Evolutionary conservation across 2,329 filamentous ascomycete genomes (phyloP).

Genomic region (Alternaria gaisen): DNA sequence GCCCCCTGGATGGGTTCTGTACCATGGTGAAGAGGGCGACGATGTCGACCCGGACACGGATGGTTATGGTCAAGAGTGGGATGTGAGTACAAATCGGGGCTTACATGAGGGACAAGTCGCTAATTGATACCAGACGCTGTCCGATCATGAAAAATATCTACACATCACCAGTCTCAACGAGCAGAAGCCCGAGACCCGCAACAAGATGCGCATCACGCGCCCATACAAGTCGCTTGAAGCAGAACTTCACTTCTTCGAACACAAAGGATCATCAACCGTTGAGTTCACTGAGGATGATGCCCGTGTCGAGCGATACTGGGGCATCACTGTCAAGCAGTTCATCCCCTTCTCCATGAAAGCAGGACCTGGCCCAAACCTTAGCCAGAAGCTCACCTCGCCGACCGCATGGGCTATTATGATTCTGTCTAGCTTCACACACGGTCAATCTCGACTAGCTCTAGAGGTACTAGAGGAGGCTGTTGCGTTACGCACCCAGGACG

Average conservation of each 20-base stretch:
- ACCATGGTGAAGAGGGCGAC: conserved; percentile 19
- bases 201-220: conserved; percentile 21
- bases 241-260: not conserved
- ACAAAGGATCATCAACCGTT: not conserved
- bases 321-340: conserved; percentile 4
- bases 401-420: not conserved
- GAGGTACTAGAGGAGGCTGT: conserved; percentile 15
- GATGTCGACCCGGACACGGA: conserved; percentile 15
- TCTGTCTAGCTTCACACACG: conserved; percentile 15
- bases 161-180: conserved; percentile 18
- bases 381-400: not conserved
- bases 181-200: conserved; percentile 14
- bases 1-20: conserved; percentile 5
- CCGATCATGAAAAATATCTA: conserved; percentile 17
- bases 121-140: not conserved
- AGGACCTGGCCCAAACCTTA: not conserved
- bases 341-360: conserved; percentile 3
- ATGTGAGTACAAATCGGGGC: not conserved
- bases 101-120: fast-evolving
- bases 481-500: conserved; percentile 8
- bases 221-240: conserved; percentile 6
- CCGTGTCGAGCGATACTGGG: conserved; percentile 16
- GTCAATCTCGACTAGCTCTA: conserved; percentile 10
- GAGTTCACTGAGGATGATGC: not conserved
- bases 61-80: conserved; percentile 10